Base-by-base conservation (phyloP, 23 red algal species). In the Chondrus crispus region DNA sequence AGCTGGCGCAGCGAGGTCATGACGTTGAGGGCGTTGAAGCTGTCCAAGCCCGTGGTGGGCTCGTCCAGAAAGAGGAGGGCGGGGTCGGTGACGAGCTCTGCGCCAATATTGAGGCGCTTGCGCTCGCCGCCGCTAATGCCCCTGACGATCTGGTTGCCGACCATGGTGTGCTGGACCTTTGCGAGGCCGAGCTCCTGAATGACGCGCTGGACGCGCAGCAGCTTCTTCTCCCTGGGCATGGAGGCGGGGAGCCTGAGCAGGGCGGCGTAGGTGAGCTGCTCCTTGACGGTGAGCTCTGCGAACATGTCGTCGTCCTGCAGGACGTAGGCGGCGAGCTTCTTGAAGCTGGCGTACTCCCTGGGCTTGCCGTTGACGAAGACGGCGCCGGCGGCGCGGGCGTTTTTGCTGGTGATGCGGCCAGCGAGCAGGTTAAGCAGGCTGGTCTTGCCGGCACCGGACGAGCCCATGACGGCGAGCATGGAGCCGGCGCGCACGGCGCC, bases 391-490 rank as follows among this genome's bases (percentile, higher is more conserved):
- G 69, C 87, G 40, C 68, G 66, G 36, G 60, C 79, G 79, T 84
- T 87, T 58, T 94, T 88, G 64, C 68, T 75, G 64, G 74, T 85
- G 38, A 96, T 60, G 74, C 97, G 89, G 13, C 97, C 97, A 18
- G 93, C 97, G 29, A 99, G 91, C 48, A 99, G 43, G 33, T 95
- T 94, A 55, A 99, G 87, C 29, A 99, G 85, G 12, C 84, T 94
- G 30, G 97, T 96, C 53, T 99, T 99, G 43, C 97, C 97, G 29
- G 96, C 91, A 28, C 96, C 96, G 1, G 88, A 94, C 14, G 80
- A 66, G 35, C 97, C 97, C 94, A 99, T 96, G 33, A 99, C 95
- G 24, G 94, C 93, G 28, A 99, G 84, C 92, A 99, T 95, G 63
- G 93, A 75, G 44, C 97, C 97, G 41, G 97, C 90, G 39, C 84